phyloP scores from a whole-genome alignment of 1,284 basidiomycete genomes.

The Ustilago shanxiensis region DNA sequence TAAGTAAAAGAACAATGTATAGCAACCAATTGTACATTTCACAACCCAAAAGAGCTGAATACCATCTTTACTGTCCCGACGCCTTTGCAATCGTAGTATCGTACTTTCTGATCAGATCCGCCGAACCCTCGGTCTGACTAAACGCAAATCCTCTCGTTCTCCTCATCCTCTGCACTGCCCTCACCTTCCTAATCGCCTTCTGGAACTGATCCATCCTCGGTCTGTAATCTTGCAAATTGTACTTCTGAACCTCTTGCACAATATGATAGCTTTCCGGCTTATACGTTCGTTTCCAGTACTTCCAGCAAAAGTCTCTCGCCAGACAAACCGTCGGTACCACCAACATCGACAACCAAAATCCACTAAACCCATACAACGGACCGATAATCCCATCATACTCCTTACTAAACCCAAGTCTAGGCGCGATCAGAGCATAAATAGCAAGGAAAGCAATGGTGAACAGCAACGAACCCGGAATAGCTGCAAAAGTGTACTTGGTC shows the following conservation, averaged over 20 bases:
- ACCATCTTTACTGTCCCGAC: slow-evolving; percentile 28
- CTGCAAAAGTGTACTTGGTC: slow-evolving; percentile 96
- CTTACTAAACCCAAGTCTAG: slow-evolving; percentile 85
- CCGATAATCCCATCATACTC: slow-evolving; percentile 82
- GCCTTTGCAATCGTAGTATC: slow-evolving; percentile 65
- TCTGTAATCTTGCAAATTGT: slow-evolving; percentile 96
- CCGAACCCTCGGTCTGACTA: slow-evolving; percentile 67
- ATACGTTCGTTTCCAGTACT: slow-evolving; percentile 79
- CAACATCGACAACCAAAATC: slow-evolving; percentile 91
- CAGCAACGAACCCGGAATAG: slow-evolving; percentile 87
- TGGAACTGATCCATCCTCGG: slow-evolving; percentile 92
- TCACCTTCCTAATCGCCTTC: slow-evolving; percentile 69
- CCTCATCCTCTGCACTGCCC: slow-evolving; percentile 67
- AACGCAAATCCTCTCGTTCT: slow-evolving; percentile 68
- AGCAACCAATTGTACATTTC: background rate
- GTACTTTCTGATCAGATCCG: slow-evolving; percentile 67
- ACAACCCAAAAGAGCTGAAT: background rate
- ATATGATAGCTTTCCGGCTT: slow-evolving; percentile 92
- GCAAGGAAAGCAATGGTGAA: slow-evolving; percentile 96
- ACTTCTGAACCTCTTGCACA: slow-evolving; percentile 90
- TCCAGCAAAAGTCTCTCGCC: slow-evolving; percentile 77
- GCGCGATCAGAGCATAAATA: slow-evolving; percentile 88
- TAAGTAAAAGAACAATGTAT: background rate
- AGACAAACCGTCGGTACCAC: slow-evolving; percentile 90
- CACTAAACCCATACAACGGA: slow-evolving; percentile 84